A percentile compares a stretch with the other conserved stretches of the same genome.
These are phyloP conservation scores for Rhynchosporium agropyri DNA, from an alignment of 2,329 filamentous ascomycete genomes.

Conservation along the genomic window DNA sequence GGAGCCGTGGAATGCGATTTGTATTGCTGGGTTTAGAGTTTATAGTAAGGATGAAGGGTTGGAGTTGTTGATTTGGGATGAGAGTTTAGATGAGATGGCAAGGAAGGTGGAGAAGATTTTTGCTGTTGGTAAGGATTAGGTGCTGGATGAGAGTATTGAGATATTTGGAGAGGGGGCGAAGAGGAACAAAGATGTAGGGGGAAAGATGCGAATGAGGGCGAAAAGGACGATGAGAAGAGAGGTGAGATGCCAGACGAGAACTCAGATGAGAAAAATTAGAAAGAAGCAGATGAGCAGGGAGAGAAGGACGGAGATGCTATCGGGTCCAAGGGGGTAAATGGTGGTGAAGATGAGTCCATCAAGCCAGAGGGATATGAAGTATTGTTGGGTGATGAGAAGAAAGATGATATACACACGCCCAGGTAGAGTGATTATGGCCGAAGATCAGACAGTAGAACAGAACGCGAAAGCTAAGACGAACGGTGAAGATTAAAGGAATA, in stretches of 20 bases:
- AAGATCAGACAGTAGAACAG: not conserved
- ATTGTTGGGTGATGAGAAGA: too few relatives aligned
- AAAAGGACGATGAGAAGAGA: not conserved
- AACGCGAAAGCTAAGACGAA: not conserved
- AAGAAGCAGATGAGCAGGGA: not conserved
- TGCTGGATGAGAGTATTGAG: constrained; percentile 33
- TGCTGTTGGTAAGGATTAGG: constrained; percentile 22
- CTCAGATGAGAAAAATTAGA: not conserved
- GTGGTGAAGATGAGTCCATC: constrained; percentile 16
- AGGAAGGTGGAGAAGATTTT: constrained; percentile 10
- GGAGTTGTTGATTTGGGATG: constrained; percentile 34
- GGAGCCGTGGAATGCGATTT: constrained; percentile 49
- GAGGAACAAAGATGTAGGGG: not conserved
- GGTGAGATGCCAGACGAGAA: not conserved
- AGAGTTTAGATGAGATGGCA: constrained; percentile 22
- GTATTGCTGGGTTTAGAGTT: constrained; percentile 47
- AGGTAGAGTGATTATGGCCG: not conserved
- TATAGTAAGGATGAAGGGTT: constrained; percentile 50
- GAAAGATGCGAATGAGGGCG: not conserved
- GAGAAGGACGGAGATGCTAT: not conserved
- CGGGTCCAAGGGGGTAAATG: constrained; percentile 10
- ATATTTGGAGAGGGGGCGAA: constrained; percentile 20
- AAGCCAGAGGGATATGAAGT: constrained; percentile 1
- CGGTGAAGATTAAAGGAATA: not conserved
- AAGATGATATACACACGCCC: too few relatives aligned